Percentiles rank a stretch among this genome's conserved stretches.
Conservation (phyloP, 768 basidiomycete genomes). For the Hericium coralloides region DNA sequence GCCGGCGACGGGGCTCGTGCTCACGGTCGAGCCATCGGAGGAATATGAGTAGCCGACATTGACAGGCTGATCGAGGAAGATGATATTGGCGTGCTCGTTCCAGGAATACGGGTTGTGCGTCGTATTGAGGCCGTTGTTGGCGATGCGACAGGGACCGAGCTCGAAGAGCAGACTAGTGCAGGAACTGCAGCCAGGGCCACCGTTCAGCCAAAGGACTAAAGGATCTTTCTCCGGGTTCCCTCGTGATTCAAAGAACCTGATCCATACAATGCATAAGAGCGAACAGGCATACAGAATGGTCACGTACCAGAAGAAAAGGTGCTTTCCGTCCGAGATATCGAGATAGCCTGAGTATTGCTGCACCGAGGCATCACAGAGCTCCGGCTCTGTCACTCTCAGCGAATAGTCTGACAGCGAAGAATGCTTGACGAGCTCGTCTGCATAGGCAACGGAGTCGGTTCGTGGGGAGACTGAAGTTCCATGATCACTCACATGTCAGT, state of each 20-base stretch:
- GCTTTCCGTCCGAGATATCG: conserved; percentile 43
- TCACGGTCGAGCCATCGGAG: conserved; percentile 63
- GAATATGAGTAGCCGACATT: conserved; percentile 88
- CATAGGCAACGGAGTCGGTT: not conserved
- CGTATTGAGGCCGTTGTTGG: conserved; percentile 41
- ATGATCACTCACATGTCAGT: conserved; percentile 48
- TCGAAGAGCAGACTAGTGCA: conserved; percentile 14
- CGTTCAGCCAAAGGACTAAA: conserved; percentile 83
- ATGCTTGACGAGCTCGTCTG: conserved; percentile 33
- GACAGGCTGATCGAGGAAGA: conserved; percentile 75
- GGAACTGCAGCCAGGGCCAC: conserved; percentile 40
- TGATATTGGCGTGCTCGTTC: conserved; percentile 73
- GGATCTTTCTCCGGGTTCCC: conserved; percentile 67
- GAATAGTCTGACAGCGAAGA: conserved; percentile 27
- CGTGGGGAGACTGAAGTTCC: not conserved
- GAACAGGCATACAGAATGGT: no score
- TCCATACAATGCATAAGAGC: no score
- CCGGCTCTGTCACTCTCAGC: conserved; percentile 33
- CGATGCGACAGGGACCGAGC: conserved; percentile 13
- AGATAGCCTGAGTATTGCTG: conserved; percentile 51
- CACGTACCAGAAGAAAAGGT: conserved; percentile 51
- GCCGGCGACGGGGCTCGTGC: conserved; percentile 77
- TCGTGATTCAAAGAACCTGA: conserved; percentile 86
- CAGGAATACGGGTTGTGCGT: conserved; percentile 75
- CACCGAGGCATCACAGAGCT: conserved; percentile 41